Evolutionary conservation across 148 eudicot genomes (phyloP), one percentile per base, ranked within the genome.

Genomic region (Amaranthus cruentus): DNA sequence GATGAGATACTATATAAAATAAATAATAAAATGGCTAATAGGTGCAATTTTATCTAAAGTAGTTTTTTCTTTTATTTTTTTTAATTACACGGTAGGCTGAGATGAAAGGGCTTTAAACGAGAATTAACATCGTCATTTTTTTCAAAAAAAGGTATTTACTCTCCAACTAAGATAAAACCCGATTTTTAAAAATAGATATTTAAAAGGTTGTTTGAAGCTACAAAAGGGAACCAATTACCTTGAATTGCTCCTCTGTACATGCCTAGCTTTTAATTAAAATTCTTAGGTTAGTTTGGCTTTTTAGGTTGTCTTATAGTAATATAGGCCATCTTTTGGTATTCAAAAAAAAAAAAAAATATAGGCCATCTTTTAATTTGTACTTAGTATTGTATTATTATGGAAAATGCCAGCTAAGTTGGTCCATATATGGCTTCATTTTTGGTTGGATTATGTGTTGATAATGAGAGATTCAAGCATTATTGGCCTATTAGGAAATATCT

Each of bases 341-440:
- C 18, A 18, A 18, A 18, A 18, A 18, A 18, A 18, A 18, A 18
- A 0, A 18, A 18, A 18, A 18, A 18, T 18, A 18, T 18, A 18
- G 18, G 18, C 18, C 18, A 18, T 18, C 18, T 18, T 18, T 18
- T 18, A 18, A 18, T 5, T 72, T 62, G 28, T 49, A 12, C 52
- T 49, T 5, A 68, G 44, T 68, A 67, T 68, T 68, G 4, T 10
- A 44, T 63, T 68, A 38, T 52, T 43, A 15, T 69, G 11, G 13
- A 4, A 47, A 48, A 3, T 69, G 74, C 79, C 74, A 76, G 67
- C 79, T 54, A 62, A 50, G 54, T 69, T 61, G 74, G 79, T 76
- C 74, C 54, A 69, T 62, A 56, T 51, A 13, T 7, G 60, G 4
- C 48, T 60, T 64, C 21, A 69, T 60, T 49, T 21, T 69, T 49